Evolutionary conservation across 768 basidiomycete species (phyloP), one percentile per base, ranked within the genome.

Genomic region (Suillus alpinus): DNA sequence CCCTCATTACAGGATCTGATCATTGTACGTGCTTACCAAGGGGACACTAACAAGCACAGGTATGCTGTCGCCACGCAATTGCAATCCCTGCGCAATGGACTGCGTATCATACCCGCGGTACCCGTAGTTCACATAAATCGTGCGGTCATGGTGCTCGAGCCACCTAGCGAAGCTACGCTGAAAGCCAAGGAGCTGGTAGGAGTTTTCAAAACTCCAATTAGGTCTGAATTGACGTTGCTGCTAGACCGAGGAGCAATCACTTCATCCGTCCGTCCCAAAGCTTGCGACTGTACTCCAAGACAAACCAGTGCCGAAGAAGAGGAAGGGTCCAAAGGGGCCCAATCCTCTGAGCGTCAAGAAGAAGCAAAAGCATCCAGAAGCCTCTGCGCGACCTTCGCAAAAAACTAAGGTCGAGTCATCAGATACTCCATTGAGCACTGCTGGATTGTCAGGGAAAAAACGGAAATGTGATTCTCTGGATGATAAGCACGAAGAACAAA

Each of bases 281-380:
- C 66, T 73, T 46, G 73, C 78, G 8, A 69, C 81, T 7, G 71
- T 86, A 13, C 70, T 76, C 18, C 62, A 76, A 3, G 74, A 75
- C 14, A 66, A 40, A 23, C 67, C 39, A 57, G 71, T 71, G 13
- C 79, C 77, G 63, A 90, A 84, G 71, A 86, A 79, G 69, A 77
- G 74, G 65, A 91, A 84, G 67, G 87, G 86, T 0, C 88, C 89
- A 0, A 95, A 93, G 69, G 92, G 84, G 0, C 94, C 95, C 1
- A 98, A 98, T 76, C 94, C 96, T 8, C 81, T 98, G 3, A 95
- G 93, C 62, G 78, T 95, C 49, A 95, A 94, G 81, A 97, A 94
- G 81, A 97, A 94, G 80, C 95, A 92, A 74, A 85, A 84, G 67
- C 52, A 65, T 66, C 34, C 61, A 16, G 41, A 60, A 55, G 37